Evolutionary conservation across 2,329 filamentous ascomycete species (phyloP).

Genomic region (Trichoderma pleuroti): DNA sequence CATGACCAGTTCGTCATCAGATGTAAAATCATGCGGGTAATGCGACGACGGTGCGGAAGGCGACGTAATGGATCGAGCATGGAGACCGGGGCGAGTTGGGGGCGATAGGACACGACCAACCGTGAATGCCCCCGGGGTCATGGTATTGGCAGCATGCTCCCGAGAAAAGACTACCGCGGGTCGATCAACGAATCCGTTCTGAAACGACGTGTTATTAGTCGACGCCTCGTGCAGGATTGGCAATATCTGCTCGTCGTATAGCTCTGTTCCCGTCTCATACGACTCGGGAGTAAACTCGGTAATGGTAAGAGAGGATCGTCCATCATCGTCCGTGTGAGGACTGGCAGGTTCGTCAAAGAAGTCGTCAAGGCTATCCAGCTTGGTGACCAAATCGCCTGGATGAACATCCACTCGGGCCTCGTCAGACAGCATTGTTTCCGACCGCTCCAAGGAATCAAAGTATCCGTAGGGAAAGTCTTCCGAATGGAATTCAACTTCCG

Average conservation of each 20-base stretch:
- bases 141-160: constrained; percentile 57
- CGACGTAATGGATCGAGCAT: constrained; percentile 80
- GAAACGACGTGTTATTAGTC: constrained; percentile 75
- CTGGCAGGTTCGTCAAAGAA: constrained; percentile 71
- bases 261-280: constrained; percentile 66
- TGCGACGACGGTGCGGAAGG: constrained; percentile 57
- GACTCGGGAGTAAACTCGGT: constrained; percentile 63
- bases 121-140: constrained; percentile 60
- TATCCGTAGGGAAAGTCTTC: constrained; percentile 85
- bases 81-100: constrained; percentile 61
- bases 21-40: constrained; percentile 59
- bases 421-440: constrained; percentile 91
- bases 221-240: constrained; percentile 86
- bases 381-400: constrained; percentile 72
- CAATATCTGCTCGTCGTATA: constrained; percentile 90
- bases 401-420: constrained; percentile 69
- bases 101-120: constrained; percentile 39
- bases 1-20: constrained; percentile 72
- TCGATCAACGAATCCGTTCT: constrained; percentile 81
- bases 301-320: constrained; percentile 58
- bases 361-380: constrained; percentile 74
- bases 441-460: constrained; percentile 67
- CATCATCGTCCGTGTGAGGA: constrained; percentile 56
- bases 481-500: constrained; percentile 86
- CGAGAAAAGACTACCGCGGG: constrained; percentile 57